A percentile compares a stretch with the other conserved stretches of the same genome.
These are phyloP conservation scores for Aspergillus haitiensis DNA, from an alignment of 495 filamentous ascomycete species.

Conservation along the genomic window DNA sequence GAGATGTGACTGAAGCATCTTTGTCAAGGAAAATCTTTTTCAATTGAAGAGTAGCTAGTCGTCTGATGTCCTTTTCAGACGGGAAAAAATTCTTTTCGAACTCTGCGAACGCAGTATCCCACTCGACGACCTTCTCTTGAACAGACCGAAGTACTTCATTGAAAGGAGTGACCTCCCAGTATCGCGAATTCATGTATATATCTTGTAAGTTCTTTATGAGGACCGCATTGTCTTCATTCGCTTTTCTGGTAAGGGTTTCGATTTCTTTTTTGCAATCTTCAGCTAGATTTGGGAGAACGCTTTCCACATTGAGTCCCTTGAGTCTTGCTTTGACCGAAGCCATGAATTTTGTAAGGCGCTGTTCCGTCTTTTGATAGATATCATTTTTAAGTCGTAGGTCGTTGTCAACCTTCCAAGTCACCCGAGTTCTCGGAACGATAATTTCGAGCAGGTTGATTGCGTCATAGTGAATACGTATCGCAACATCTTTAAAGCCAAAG, in stretches of 20 bases:
- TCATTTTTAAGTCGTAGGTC: conserved; percentile 91
- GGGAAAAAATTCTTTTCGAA: conserved; percentile 95
- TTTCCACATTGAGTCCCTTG: conserved; percentile 85
- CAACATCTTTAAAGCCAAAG: conserved; percentile 84
- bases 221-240: conserved; percentile 73
- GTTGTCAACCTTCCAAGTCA: conserved; percentile 97
- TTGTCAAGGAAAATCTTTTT: conserved; percentile 92
- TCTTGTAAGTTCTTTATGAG: conserved; percentile 78
- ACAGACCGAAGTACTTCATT: conserved; percentile 84
- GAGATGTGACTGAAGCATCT: conserved; percentile 70
- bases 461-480: conserved; percentile 88
- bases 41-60: conserved; percentile 86
- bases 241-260: conserved; percentile 69
- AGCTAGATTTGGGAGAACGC: conserved; percentile 78
- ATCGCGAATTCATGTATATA: conserved; percentile 87
- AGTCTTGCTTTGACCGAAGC: conserved; percentile 77
- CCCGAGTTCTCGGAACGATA: conserved; percentile 79
- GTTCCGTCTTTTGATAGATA: conserved; percentile 74
- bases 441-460: conserved; percentile 92
- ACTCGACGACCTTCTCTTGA: conserved; percentile 89
- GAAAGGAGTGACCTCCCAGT: conserved; percentile 93
- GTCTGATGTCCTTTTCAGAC: conserved; percentile 94
- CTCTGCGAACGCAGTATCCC: conserved; percentile 84
- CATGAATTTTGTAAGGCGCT: conserved; percentile 83
- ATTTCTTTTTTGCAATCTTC: conserved; percentile 81